A percentile compares a stretch with the other conserved stretches of the same genome.
These are phyloP conservation scores for Botrytis squamosa DNA, from an alignment of 2,329 filamentous ascomycete species.

Conservation along the genomic window DNA sequence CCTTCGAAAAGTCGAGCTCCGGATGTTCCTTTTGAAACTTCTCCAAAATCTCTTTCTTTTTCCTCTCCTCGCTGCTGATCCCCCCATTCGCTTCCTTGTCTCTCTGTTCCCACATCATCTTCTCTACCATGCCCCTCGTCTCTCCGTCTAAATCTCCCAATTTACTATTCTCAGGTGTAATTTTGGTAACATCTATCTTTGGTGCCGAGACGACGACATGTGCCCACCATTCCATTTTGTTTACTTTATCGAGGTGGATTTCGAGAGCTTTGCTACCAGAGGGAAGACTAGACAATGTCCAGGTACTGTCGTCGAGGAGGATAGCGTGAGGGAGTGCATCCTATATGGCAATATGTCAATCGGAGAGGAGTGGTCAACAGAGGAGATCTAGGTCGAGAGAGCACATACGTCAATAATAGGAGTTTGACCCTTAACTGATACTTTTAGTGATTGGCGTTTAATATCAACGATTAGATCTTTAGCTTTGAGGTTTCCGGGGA, in stretches of 20 bases:
- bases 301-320: slow-evolving; percentile 83
- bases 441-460: slow-evolving; percentile 73
- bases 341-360: slow-evolving; percentile 46
- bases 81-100: slow-evolving; percentile 92
- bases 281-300: slow-evolving; percentile 76
- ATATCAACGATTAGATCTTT: slow-evolving; percentile 81
- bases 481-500: slow-evolving; percentile 81
- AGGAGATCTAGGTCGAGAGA: slow-evolving; percentile 9
- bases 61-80: slow-evolving; percentile 91
- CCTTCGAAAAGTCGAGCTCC: slow-evolving; percentile 71
- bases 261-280: slow-evolving; percentile 66
- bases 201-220: slow-evolving; percentile 86
- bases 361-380: background rate
- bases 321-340: slow-evolving; percentile 82
- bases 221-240: slow-evolving; percentile 98
- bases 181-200: slow-evolving; percentile 92
- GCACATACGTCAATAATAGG: slow-evolving; percentile 72
- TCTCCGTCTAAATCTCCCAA: slow-evolving; percentile 91
- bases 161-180: slow-evolving; percentile 88
- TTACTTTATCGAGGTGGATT: slow-evolving; percentile 90
- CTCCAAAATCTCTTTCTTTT: slow-evolving; percentile 88
- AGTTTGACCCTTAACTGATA: slow-evolving; percentile 84
- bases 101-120: slow-evolving; percentile 99
- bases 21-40: slow-evolving; percentile 75
- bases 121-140: slow-evolving; percentile 96